Percentiles rank a stretch among this genome's conserved stretches.
Conservation (phyloP, 1,284 basidiomycete species). For the Schizophyllum commune region DNA sequence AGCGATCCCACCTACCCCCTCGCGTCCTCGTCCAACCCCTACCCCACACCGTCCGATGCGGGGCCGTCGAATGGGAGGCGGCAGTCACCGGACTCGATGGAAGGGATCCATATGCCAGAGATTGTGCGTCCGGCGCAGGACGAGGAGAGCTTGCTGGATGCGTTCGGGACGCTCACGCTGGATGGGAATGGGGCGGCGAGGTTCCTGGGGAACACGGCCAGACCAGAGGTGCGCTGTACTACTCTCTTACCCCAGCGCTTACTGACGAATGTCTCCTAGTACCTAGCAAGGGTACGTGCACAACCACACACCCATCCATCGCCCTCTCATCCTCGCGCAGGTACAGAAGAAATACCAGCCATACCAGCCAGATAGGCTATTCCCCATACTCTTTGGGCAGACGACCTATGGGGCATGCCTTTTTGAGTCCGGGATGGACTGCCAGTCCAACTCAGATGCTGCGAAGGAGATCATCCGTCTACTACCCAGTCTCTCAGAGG, state of each 20-base stretch:
- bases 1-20: background rate
- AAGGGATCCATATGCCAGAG: conserved; percentile 1
- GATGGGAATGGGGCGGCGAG: conserved; percentile 44
- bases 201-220: conserved; percentile 56
- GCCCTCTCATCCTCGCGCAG: background rate
- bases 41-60: too few species aligned
- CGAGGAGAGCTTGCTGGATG: conserved; percentile 43
- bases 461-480: conserved; percentile 31
- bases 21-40: background rate
- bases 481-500: conserved; percentile 45
- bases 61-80: background rate
- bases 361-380: conserved; percentile 15
- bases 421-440: background rate
- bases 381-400: conserved; percentile 5
- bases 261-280: conserved; percentile 25
- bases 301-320: background rate
- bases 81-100: background rate
- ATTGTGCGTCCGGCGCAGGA: conserved; percentile 17
- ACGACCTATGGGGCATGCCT: background rate
- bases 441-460: conserved; percentile 22
- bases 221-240: conserved; percentile 44
- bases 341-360: conserved; percentile 6
- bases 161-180: conserved; percentile 56
- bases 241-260: background rate
- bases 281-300: conserved; percentile 39